These are phyloP conservation scores for Suillus decipiens DNA, from an alignment of 768 basidiomycete genomes.

Conservation along the genomic window DNA sequence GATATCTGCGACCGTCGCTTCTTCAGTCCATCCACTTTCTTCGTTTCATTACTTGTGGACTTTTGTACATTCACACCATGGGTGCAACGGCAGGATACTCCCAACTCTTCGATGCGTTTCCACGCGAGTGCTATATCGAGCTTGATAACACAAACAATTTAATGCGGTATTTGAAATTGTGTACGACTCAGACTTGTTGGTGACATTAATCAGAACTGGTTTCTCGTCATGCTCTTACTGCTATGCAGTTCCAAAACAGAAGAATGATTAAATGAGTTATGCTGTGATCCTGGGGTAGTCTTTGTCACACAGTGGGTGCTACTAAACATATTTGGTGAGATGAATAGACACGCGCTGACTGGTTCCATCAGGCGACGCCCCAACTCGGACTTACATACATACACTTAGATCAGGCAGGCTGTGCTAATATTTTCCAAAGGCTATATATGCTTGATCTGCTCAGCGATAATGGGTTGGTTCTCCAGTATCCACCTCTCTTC, in stretches of 20 bases:
- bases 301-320: background rate
- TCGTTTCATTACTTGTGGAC: background rate
- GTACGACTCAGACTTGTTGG: background rate
- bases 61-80: background rate
- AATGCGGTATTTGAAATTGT: background rate
- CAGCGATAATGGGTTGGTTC: background rate
- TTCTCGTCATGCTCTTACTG: background rate
- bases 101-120: background rate
- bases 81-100: background rate
- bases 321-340: background rate
- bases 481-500: background rate
- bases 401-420: background rate
- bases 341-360: background rate
- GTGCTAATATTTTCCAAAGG: background rate
- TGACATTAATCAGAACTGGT: background rate
- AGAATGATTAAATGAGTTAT: background rate
- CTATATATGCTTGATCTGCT: background rate
- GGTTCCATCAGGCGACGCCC: background rate
- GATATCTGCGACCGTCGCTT: background rate
- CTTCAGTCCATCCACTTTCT: background rate
- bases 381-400: background rate
- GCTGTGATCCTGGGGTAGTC: background rate
- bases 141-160: background rate
- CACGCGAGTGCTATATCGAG: background rate
- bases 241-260: background rate